Base-by-base conservation (phyloP, 192 early-diverging fungal species). In the Phlyctochytrium planicorne region DNA sequence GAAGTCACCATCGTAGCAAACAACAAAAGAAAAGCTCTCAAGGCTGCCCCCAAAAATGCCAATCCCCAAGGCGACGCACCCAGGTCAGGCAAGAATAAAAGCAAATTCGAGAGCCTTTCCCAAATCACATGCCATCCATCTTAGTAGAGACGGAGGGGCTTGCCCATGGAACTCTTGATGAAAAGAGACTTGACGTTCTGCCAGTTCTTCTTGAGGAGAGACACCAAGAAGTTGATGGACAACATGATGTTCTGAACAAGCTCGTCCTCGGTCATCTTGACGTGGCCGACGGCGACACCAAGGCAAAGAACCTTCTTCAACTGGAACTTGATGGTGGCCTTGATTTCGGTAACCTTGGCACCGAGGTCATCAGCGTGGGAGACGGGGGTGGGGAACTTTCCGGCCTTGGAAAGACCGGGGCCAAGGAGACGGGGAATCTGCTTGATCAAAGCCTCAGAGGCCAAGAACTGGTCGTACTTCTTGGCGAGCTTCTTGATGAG, bases 301-400 rank as follows among this genome's bases (percentile, higher is more conserved):
- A 98, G 85, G 87, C 95, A 98, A 64, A 98, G 90, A 27, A 96
- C 95, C 90, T 98, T 98, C 88, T 98, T 98, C 65, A 98, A 83
- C 84, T 98, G 95, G 91, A 98, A 98, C 91, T 96, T 98, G 89
- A 98, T 95, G 78, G 94, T 98, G 70, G 91, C 89, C 80, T 93
- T 92, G 84, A 96, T 86, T 80, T 98, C 95, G 75, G 88, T 86
- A 74, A 91, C 90, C 85, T 94, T 95, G 60, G 86, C 92, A 32
- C 83, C 82, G 47, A 98, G 80, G 82, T 88, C 84, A 67, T 96
- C 95, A 79, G 78, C 69, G 84, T 94, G 94, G 70, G 91, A 84
- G 74, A 98, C 88, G 53, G 95, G 94, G 65, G 94, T 93, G 67
- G 95, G 95, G 91, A 98, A 98, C 89, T 98, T 98, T 67, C 95